Conservation (phyloP, 1,284 basidiomycete genomes). For the Trichosporon faecale region DNA sequence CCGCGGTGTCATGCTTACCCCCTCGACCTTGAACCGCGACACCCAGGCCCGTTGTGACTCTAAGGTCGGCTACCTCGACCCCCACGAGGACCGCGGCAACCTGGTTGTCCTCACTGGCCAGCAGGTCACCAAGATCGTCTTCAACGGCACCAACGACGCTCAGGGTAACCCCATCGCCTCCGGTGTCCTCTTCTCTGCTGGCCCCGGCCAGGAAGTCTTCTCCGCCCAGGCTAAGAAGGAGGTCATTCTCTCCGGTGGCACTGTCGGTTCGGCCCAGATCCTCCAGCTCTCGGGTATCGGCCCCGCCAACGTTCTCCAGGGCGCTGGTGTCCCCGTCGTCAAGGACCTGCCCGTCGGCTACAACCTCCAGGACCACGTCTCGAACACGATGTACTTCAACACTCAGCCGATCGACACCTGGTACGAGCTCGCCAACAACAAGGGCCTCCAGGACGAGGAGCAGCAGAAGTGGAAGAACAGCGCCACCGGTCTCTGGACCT, state of each 20-base stretch:
- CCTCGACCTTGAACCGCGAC: slow-evolving; percentile 62
- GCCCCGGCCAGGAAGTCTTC: slow-evolving; percentile 45
- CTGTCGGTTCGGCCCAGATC: slow-evolving; percentile 64
- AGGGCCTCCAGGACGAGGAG: slow-evolving; percentile 25
- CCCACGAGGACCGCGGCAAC: slow-evolving; percentile 60
- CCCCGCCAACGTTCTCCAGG: slow-evolving; percentile 58
- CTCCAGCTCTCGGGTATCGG: slow-evolving; percentile 71
- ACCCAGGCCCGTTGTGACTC: slow-evolving; percentile 68
- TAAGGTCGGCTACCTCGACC: slow-evolving; percentile 66
- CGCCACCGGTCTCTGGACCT: slow-evolving; percentile 48
- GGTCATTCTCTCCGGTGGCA: slow-evolving; percentile 59
- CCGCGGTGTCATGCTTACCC: slow-evolving; percentile 55
- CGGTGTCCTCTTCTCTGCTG: slow-evolving; percentile 59
- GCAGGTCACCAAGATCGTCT: slow-evolving; percentile 65
- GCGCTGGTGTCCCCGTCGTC: slow-evolving; percentile 56
- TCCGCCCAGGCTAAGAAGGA: slow-evolving; percentile 57
- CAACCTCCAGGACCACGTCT: slow-evolving; percentile 70
- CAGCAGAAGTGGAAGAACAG: slow-evolving; percentile 34
- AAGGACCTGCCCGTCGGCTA: slow-evolving; percentile 68
- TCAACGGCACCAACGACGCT: slow-evolving; percentile 56
- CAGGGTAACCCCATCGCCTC: slow-evolving; percentile 57
- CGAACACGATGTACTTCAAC: slow-evolving; percentile 45
- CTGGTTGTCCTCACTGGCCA: slow-evolving; percentile 60
- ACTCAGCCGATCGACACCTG: slow-evolving; percentile 37
- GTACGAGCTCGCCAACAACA: slow-evolving; percentile 35